Evolutionary conservation across 2,329 filamentous ascomycete genomes (phyloP), one percentile per base, ranked within the genome.

Genomic region (Pestalotiopsis sp.): DNA sequence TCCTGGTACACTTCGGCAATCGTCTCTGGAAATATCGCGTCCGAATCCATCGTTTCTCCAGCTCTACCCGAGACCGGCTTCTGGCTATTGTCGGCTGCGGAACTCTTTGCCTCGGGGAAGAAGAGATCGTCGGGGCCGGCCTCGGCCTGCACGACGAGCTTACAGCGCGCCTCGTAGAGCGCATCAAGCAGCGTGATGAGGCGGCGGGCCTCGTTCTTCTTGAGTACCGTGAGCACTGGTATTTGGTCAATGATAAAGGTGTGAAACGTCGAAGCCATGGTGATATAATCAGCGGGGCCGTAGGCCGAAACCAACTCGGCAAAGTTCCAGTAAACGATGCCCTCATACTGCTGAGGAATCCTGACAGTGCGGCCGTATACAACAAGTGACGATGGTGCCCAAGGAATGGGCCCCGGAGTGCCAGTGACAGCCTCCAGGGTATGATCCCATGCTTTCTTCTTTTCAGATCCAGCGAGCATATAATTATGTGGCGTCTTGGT

Each of bases 111-210:
- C 71, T 93, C 90, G 0, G 93, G 92, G 77, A 96, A 95, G 84
- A 95, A 95, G 5, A 95, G 83, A 36, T 90, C 85, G 72, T 95
- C 93, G 0, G 92, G 92, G 0, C 88, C 89, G 2, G 87, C 88
- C 56, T 85, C 86, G 2, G 92, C 93, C 23, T 89, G 85, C 66
- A 95, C 85, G 58, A 93, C 80, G 11, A 95, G 85, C 73, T 93
- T 93, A 78, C 93, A 95, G 7, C 90, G 87, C n/a, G 92, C 91
- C 81, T 95, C 93, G 79, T 95, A 95, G 0, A 94, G 83, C 0
- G 93, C 93, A 75, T 96, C 93, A 1, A 95, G 86, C 1, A 96
- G 84, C 0, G 92, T 95, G 76, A 95, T 95, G 76, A 96, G 90
- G 12, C 93, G 87, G 4, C 93, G 85, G 1, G 93, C 93, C 80